Conservation (phyloP, 1,284 basidiomycete species). For the Marasmius oreades region DNA sequence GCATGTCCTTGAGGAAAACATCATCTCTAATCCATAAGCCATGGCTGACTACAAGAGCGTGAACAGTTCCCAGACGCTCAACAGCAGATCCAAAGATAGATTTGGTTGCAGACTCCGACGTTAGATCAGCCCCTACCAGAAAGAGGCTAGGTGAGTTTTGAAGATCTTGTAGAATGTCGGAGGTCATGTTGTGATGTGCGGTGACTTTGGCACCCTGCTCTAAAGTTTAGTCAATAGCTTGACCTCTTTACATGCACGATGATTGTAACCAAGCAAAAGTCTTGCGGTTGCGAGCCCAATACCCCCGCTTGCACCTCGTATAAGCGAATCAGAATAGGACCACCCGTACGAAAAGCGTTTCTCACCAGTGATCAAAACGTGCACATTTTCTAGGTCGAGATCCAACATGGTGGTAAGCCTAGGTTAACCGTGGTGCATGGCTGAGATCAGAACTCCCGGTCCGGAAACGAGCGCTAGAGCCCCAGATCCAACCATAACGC, state of each 20-base stretch:
- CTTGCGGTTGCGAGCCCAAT: slow-evolving; percentile 59
- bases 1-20: slow-evolving; percentile 54
- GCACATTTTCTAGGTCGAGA: slow-evolving; percentile 34
- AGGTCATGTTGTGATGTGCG: slow-evolving; percentile 67
- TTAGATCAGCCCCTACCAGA: slow-evolving; percentile 54
- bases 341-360: not conserved
- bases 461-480: not conserved
- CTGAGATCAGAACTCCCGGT: not conserved
- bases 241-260: not conserved
- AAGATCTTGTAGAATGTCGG: slow-evolving; percentile 42
- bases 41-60: slow-evolving; percentile 65
- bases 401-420: slow-evolving; percentile 23
- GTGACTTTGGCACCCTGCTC: slow-evolving; percentile 70
- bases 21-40: slow-evolving; percentile 49
- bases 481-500: not conserved
- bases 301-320: slow-evolving; percentile 66
- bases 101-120: slow-evolving; percentile 49
- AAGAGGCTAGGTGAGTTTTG: slow-evolving; percentile 34
- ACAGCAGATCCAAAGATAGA: slow-evolving; percentile 39
- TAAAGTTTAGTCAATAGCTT: slow-evolving; percentile 23
- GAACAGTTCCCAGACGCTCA: slow-evolving; percentile 44
- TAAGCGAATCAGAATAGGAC: not conserved
- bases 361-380: slow-evolving; percentile 40
- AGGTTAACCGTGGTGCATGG: no score
- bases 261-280: slow-evolving; percentile 44